A percentile compares a stretch with the other conserved stretches of the same genome.
Conservation (phyloP, 768 basidiomycete genomes). For the Trametes punicea region DNA sequence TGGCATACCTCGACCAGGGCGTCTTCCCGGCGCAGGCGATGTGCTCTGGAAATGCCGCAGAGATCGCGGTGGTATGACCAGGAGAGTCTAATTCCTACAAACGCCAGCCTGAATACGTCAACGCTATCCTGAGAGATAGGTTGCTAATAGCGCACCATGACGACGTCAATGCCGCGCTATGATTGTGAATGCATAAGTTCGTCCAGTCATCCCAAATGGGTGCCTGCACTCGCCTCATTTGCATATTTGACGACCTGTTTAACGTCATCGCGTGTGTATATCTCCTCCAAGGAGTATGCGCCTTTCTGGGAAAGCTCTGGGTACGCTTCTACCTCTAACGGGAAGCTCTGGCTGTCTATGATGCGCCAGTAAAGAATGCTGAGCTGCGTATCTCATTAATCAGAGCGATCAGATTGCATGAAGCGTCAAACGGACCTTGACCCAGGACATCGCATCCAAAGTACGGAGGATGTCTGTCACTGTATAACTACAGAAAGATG, state of each 20-base stretch:
- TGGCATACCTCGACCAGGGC: slow-evolving; percentile 61
- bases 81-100: slow-evolving; percentile 77
- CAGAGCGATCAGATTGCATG: not conserved
- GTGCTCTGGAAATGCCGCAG: slow-evolving; percentile 63
- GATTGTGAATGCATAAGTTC: not conserved
- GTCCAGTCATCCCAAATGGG: not conserved
- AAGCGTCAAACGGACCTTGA: slow-evolving; percentile 36
- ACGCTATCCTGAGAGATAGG: not conserved
- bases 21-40: slow-evolving; percentile 59
- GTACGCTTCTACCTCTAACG: slow-evolving; percentile 59
- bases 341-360: slow-evolving; percentile 79
- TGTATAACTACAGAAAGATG: slow-evolving; percentile 33
- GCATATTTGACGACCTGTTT: slow-evolving; percentile 64
- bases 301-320: slow-evolving; percentile 59
- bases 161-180: slow-evolving; percentile 70
- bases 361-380: slow-evolving; percentile 86
- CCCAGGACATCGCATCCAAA: slow-evolving; percentile 51
- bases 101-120: not conserved
- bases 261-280: slow-evolving; percentile 58
- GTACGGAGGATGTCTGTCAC: slow-evolving; percentile 39
- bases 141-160: slow-evolving; percentile 37
- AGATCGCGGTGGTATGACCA: slow-evolving; percentile 73
- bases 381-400: slow-evolving; percentile 38
- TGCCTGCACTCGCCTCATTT: slow-evolving; percentile 47
- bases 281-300: slow-evolving; percentile 56